Evolutionary conservation across 495 filamentous ascomycete species (phyloP).

Genomic region (Xylaria nigripes): DNA sequence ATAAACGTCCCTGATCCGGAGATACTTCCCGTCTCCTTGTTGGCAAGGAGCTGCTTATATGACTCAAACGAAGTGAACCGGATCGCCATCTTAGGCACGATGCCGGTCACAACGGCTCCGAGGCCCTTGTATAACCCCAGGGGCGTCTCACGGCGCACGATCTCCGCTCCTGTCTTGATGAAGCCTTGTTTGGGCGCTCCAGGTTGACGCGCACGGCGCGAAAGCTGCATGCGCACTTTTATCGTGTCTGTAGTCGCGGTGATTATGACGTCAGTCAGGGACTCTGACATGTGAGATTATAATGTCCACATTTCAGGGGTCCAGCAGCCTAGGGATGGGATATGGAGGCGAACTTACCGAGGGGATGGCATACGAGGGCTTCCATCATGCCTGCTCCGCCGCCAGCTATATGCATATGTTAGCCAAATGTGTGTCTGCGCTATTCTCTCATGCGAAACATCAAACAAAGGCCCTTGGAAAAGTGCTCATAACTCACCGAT

Average conservation of each 20-base stretch:
- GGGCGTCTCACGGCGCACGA: constrained; percentile 81
- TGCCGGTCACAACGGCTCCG: constrained; percentile 90
- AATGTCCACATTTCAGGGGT: not conserved
- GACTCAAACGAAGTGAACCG: constrained; percentile 96
- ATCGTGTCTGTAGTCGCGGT: constrained; percentile 60
- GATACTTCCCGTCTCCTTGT: constrained; percentile 59
- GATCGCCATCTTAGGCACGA: constrained; percentile 99
- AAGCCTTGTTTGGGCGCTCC: constrained; percentile 84
- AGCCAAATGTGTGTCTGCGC: constrained; percentile 13
- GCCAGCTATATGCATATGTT: constrained; percentile 57
- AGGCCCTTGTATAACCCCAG: constrained; percentile 94
- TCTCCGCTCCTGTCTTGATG: constrained; percentile 75
- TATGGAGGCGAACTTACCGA: constrained; percentile 50
- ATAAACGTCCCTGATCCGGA: constrained; percentile 74
- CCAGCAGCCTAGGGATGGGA: not conserved
- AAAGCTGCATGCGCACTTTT: constrained; percentile 99
- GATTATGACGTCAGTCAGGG: constrained; percentile 2
- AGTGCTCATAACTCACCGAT: constrained; percentile 56
- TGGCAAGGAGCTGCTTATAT: constrained; percentile 77
- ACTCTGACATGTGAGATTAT: not conserved
- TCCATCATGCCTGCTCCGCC: constrained; percentile 99
- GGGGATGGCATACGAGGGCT: constrained; percentile 90
- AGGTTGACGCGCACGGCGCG: constrained; percentile 69
- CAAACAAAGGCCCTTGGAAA: not conserved
- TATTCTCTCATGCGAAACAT: not conserved